Evolutionary conservation across 306 rosid species (phyloP).

Genomic region (Acacia crassicarpa): DNA sequence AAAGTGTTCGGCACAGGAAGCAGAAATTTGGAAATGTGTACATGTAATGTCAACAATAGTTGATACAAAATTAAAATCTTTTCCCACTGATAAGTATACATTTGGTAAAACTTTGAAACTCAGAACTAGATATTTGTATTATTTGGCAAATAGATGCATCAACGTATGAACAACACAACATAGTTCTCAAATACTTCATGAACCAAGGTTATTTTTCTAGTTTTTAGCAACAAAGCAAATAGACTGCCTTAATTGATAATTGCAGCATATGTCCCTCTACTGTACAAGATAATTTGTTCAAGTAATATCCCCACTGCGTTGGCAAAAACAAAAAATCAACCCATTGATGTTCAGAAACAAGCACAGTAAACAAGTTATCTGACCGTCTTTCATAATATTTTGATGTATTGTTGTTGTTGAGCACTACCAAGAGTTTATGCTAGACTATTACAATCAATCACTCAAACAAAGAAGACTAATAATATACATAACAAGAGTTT

Average conservation of each 20-base stretch:
- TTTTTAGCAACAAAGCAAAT: constrained; percentile 18
- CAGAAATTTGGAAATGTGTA: background rate
- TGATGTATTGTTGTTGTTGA: background rate
- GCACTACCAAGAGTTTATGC: constrained; percentile 13
- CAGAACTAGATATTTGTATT: constrained; percentile 21
- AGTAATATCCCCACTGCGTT: background rate
- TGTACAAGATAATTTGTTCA: background rate
- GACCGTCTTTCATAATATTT: background rate
- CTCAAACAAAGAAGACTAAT: constrained; percentile 5
- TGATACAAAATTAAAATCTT: background rate
- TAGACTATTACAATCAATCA: constrained; percentile 20
- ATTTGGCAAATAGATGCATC: background rate
- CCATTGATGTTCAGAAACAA: background rate
- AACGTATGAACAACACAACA: background rate
- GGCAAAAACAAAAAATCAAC: background rate
- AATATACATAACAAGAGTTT: background rate
- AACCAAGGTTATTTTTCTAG: constrained; percentile 11
- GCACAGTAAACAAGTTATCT: background rate
- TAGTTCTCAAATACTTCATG: constrained; percentile 14
- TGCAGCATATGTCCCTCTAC: constrained; percentile 9
- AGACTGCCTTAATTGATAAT: background rate
- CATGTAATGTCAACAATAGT: background rate
- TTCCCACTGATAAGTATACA: constrained; percentile 3
- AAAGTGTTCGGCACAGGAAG: background rate
- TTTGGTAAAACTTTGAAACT: constrained; percentile 7